A percentile compares a stretch with the other conserved stretches of the same genome.
Evolutionary conservation across 2,329 filamentous ascomycete genomes (phyloP).

Genomic region (Coleophoma cylindrospora): DNA sequence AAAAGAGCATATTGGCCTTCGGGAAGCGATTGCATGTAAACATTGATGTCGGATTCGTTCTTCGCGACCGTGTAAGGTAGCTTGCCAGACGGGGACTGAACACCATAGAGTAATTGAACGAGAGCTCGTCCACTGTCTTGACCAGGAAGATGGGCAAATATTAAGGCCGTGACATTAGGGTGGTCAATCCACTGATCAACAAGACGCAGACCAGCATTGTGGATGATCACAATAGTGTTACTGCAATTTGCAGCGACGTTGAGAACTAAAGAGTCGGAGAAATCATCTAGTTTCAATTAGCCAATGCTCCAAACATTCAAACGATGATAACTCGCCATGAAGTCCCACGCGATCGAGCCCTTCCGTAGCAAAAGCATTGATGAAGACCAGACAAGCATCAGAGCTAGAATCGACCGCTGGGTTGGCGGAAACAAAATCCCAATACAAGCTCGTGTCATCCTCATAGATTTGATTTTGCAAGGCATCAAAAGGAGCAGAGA

Average conservation of each 20-base stretch:
- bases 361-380: constrained; percentile 68
- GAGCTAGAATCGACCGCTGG: constrained; percentile 41
- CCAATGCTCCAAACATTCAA: too few relatives aligned
- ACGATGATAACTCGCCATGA: constrained; percentile 47
- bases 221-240: constrained; percentile 59
- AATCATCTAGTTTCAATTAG: constrained; percentile 1
- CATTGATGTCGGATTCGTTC: constrained; percentile 45
- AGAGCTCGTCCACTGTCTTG: constrained; percentile 57
- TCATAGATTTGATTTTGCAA: constrained; percentile 43
- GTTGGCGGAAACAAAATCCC: constrained; percentile 46
- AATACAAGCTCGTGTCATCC: constrained; percentile 53
- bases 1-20: constrained; percentile 24
- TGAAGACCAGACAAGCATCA: constrained; percentile 64
- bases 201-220: constrained; percentile 55
- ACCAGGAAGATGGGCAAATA: constrained; percentile 57
- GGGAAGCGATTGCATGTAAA: constrained; percentile 29
- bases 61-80: constrained; percentile 63
- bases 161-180: constrained; percentile 55
- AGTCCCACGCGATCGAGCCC: constrained; percentile 59
- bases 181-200: constrained; percentile 55
- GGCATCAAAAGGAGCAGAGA: constrained; percentile 51
- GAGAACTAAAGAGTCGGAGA: constrained; percentile 50
- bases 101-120: constrained; percentile 56
- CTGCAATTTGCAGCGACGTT: constrained; percentile 52
- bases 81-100: constrained; percentile 45